phyloP scores from a whole-genome alignment of 768 basidiomycete species.

The Suillus brevipes region DNA sequence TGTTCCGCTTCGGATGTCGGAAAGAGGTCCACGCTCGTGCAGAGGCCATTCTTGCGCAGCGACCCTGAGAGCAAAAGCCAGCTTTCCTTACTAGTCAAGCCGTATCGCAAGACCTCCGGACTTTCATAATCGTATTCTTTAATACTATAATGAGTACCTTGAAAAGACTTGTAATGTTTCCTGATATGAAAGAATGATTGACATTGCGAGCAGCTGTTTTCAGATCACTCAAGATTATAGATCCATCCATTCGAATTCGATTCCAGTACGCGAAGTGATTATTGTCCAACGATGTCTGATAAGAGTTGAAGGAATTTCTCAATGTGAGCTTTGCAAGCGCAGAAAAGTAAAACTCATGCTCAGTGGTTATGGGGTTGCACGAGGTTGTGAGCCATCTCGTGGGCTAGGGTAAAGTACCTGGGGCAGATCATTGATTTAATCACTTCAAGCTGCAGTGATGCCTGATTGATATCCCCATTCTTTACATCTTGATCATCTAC shows the following conservation, averaged over 20 bases:
- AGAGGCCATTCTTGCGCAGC: slow-evolving; percentile 44
- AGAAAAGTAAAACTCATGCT: slow-evolving; percentile 94
- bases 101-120: slow-evolving; percentile 5
- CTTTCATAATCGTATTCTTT: background rate
- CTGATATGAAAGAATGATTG: background rate
- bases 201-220: background rate
- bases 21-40: slow-evolving; percentile 33
- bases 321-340: slow-evolving; percentile 78
- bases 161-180: background rate
- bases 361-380: slow-evolving; percentile 84
- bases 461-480: slow-evolving; percentile 43
- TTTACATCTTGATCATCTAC: slow-evolving; percentile 72
- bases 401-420: slow-evolving; percentile 91
- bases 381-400: slow-evolving; percentile 92
- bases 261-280: background rate
- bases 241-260: background rate
- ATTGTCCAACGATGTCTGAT: background rate
- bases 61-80: slow-evolving; percentile 42
- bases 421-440: background rate
- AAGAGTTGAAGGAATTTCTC: slow-evolving; percentile 40
- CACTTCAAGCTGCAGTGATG: background rate
- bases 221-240: background rate
- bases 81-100: slow-evolving; percentile 39
- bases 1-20: slow-evolving; percentile 46
- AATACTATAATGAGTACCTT: background rate